Base-by-base conservation (phyloP, 2,329 filamentous ascomycete genomes). In the Pseudocercospora vitis region DNA sequence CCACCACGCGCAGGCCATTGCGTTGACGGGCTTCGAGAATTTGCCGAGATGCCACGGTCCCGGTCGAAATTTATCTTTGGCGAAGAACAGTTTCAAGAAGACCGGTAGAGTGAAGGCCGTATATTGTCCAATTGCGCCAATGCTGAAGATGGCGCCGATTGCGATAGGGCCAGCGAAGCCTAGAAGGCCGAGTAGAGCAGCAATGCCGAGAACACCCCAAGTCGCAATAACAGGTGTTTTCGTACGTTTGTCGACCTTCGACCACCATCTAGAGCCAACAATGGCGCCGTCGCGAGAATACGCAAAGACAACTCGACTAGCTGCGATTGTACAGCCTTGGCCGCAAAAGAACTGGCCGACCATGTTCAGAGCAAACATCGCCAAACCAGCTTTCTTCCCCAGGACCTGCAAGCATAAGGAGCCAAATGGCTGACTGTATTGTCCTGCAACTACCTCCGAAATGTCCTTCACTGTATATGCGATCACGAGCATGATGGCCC, bases 1-100 rank as follows among this genome's bases (percentile, higher is more conserved):
- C 58, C 65, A 65, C 64, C 64, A 68, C 7, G 52, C 56, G 23
- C 62, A 55, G 6, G 67, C 65, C 18, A 68, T 57, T 11, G 59
- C 57, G 12, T 65, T 66, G 45, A 68, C 50, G 2, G 67, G 64
- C 24, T 56, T 65, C 1, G 61, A 64, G 40, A 59, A 67, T 32
- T 54, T 52, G 4, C 68, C 68, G n/a, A 70, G 61, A 47, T 69
- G 58, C 67, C 67, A 70, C 19, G 67, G 67, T 2, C 67, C 67
- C 49, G 61, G 64, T 45, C 47, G 56, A 54, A 67, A 68, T 16
- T 57, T 49, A 28, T 57, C 60, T 28, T 55, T 47, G 26, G 61
- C 61, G 48, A 68, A 65, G 54, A 68, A 65, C 12, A 68, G 47
- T 50, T 67, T 66, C 23, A 70, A 52, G 3, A 57, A 57, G 11